Conservation (phyloP, 164 flowering plant species). For the Umbellularia californica region DNA sequence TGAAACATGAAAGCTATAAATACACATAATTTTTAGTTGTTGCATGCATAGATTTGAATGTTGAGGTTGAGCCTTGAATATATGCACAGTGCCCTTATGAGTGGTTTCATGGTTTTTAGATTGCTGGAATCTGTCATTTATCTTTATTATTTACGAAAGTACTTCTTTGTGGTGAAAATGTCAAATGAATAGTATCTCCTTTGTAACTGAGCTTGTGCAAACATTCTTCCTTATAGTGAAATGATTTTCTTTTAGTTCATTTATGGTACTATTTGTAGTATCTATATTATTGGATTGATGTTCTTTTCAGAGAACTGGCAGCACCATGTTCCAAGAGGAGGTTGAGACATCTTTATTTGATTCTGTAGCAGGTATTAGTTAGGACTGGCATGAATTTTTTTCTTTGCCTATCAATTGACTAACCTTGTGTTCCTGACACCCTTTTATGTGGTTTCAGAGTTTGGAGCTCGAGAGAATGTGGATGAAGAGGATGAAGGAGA, state of each 20-base stretch:
- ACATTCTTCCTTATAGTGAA: neutral
- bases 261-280: neutral
- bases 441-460: conserved; percentile 26
- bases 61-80: too few relatives aligned
- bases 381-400: neutral
- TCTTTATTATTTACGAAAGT: too few relatives aligned
- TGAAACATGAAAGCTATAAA: too few relatives aligned
- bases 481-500: conserved; percentile 84
- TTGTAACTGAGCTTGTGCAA: neutral
- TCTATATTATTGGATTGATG: neutral
- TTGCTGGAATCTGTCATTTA: too few relatives aligned
- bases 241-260: too few relatives aligned
- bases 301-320: conserved; percentile 55
- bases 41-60: too few relatives aligned
- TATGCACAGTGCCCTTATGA: too few relatives aligned
- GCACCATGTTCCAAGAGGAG: conserved; percentile 53
- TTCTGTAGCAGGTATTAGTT: conserved; percentile 51
- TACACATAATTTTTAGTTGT: too few relatives aligned
- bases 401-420: neutral
- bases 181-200: too few relatives aligned
- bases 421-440: conserved; percentile 10
- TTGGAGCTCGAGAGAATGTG: conserved; percentile 47
- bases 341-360: conserved; percentile 63
- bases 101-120: too few relatives aligned
- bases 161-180: too few relatives aligned